These are phyloP conservation scores for Plantago coronopus DNA, from an alignment of 305 asterid genomes.

Conservation along the genomic window DNA sequence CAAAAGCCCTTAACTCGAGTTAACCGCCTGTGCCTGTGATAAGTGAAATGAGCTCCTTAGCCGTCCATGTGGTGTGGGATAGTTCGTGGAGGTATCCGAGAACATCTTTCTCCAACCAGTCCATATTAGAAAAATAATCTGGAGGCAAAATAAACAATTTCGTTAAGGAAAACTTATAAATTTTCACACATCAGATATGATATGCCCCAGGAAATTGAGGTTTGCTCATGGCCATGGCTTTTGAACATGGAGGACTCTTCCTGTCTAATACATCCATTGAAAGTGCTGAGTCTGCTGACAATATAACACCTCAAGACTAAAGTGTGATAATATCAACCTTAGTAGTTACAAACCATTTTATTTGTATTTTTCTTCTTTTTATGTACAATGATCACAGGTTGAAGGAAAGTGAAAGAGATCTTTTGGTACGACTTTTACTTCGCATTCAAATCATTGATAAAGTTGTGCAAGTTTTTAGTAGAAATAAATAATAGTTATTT, in stretches of 20 bases:
- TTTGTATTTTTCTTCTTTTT: background rate
- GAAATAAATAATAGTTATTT: slow-evolving; percentile 7
- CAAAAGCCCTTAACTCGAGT: background rate
- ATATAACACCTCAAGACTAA: too few species aligned
- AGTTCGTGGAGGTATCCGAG: slow-evolving; percentile 42
- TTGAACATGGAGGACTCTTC: too few species aligned
- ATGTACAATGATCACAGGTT: background rate
- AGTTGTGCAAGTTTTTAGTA: background rate
- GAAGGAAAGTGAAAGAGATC: background rate
- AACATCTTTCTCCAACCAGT: slow-evolving; percentile 29
- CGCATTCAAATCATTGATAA: background rate
- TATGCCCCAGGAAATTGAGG: too few species aligned
- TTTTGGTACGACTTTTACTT: too few species aligned
- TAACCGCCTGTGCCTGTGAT: slow-evolving; percentile 23
- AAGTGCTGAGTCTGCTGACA: too few species aligned
- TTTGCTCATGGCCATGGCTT: too few species aligned
- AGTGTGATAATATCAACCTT: too few species aligned
- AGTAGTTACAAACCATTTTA: too few species aligned
- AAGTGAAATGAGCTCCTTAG: slow-evolving; percentile 49
- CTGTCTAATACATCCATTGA: too few species aligned
- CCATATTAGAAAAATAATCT: slow-evolving; percentile 38
- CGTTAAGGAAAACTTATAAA: background rate
- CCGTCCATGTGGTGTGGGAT: slow-evolving; percentile 63
- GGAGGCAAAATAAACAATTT: slow-evolving; percentile 12
- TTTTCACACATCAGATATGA: background rate